Evolutionary conservation across 352 stramenopile genomes (phyloP), one percentile per base, ranked within the genome.

Genomic region (Phytophthora constricta): DNA sequence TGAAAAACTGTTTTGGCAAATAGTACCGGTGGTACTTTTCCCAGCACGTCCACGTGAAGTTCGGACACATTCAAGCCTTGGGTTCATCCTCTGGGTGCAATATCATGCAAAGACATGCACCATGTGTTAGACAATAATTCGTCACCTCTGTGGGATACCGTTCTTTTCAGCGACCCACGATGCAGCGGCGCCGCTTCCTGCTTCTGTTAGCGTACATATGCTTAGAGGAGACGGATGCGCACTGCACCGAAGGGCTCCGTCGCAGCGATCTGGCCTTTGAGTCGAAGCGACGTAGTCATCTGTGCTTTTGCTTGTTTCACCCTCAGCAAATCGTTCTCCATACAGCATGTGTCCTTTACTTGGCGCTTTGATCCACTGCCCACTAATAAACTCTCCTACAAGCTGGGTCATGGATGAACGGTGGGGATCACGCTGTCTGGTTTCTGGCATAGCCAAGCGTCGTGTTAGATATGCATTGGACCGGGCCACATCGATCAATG

Each of bases 401-500:
- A 63, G 23, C 31, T 63, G 26, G 2, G 45, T 23, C 0, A 63
- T 49, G 19, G 56, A 63, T 1, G 31, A 22, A 7, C 34, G 28
- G n/a, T 65, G 48, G 1, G 58, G 14, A 45, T 58, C 58, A 9
- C 58, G 47, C 1, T 14, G 8, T 16, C 14, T 3, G 4, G 27
- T 58, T 11, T 33, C 13, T n/a, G 41, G 20, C 2, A 65, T 4
- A 27, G n/a, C 48, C 13, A 58, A 22, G 10, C 28, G 47, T 4
- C 48, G 58, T 16, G 58, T 68, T 14, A 67, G 17, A 27, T 57
- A 70, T 3, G 62, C 72, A 31, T 80, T 80, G 8, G 45, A 34
- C 10, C 67, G 23, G 3, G 67, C 57, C 25, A 80, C 69, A 27
- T 77, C 72, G n/a, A 71, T 42, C 2, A 77, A 17, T 0, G 65